Conservation (phyloP, 2,329 filamentous ascomycete genomes). For the Paraconiothyrium sp. region DNA sequence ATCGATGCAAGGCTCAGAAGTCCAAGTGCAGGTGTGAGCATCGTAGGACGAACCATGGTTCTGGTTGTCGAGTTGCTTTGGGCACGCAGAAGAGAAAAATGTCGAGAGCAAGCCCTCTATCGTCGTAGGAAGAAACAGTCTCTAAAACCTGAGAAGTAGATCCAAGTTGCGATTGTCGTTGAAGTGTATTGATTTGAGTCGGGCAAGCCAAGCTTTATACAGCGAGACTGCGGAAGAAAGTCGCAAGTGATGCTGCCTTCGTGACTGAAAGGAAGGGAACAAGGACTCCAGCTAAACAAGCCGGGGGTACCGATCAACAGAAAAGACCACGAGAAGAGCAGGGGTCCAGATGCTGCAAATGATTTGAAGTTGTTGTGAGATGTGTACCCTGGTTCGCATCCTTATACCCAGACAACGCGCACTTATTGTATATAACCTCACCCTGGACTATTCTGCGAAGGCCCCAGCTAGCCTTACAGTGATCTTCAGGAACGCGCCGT, state of each 20-base stretch:
- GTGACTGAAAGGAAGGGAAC: not conserved
- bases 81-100: not conserved
- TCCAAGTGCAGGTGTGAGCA: conserved; percentile 5
- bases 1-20: conserved; percentile 4
- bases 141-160: not conserved
- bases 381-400: not conserved
- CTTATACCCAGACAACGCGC: conserved; percentile 1
- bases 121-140: not conserved
- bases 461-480: not conserved
- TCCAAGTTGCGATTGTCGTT: not conserved
- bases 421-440: conserved; percentile 10
- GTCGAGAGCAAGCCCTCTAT: not conserved
- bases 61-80: not conserved
- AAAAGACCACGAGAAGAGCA: not conserved
- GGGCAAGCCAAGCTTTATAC: conserved; percentile 5
- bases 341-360: conserved; percentile 1
- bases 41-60: conserved; percentile 9
- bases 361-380: conserved; percentile 5
- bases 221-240: not conserved
- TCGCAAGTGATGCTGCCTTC: not conserved
- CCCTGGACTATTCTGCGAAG: not conserved
- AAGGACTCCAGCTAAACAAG: not conserved
- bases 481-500: conserved; percentile 9
- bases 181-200: not conserved
- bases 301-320: not conserved